Evolutionary conservation across 164 flowering plant genomes (phyloP).

Genomic region (Umbellularia californica): DNA sequence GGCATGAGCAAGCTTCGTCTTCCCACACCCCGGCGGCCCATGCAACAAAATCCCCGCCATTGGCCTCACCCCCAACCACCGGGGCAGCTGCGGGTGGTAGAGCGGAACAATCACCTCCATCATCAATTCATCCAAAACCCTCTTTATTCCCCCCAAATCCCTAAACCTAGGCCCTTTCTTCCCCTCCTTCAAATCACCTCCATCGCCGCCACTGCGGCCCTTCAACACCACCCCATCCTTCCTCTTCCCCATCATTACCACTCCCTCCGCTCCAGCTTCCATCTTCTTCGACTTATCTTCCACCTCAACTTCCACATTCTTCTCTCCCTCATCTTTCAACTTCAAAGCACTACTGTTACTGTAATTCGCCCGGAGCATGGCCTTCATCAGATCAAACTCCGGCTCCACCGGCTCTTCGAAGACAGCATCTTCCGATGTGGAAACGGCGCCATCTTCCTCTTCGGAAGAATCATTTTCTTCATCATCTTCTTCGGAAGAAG

Average conservation of each 20-base stretch:
- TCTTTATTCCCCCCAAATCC: conserved; percentile 80
- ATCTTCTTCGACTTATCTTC: conserved; percentile 28
- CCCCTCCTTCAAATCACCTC: conserved; percentile 16
- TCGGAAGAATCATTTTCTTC: conserved; percentile 28
- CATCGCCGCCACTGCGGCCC: not conserved
- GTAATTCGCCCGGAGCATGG: conserved; percentile 43
- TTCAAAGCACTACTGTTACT: conserved; percentile 1
- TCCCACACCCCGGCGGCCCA: conserved; percentile 99
- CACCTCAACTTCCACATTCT: conserved; percentile 56
- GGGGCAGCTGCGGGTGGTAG: conserved; percentile 55
- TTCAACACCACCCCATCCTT: conserved; percentile 7
- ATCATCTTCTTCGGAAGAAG: conserved; percentile 20
- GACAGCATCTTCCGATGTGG: conserved; percentile 68
- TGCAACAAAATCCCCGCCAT: conserved; percentile 74
- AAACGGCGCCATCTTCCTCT: conserved; percentile 35
- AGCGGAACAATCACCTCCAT: conserved; percentile 76
- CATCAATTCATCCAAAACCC: conserved; percentile 61
- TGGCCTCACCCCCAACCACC: conserved; percentile 68
- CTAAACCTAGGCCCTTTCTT: conserved; percentile 61
- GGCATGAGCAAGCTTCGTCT: conserved; percentile 90
- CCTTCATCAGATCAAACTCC: conserved; percentile 62
- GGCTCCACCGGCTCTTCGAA: conserved; percentile 50
- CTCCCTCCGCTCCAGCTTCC: conserved; percentile 11
- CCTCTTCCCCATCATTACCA: conserved; percentile 1
- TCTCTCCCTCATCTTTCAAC: conserved; percentile 20